Conservation (phyloP, 73 alveolate species). For the Tetrahymena elliotti region DNA sequence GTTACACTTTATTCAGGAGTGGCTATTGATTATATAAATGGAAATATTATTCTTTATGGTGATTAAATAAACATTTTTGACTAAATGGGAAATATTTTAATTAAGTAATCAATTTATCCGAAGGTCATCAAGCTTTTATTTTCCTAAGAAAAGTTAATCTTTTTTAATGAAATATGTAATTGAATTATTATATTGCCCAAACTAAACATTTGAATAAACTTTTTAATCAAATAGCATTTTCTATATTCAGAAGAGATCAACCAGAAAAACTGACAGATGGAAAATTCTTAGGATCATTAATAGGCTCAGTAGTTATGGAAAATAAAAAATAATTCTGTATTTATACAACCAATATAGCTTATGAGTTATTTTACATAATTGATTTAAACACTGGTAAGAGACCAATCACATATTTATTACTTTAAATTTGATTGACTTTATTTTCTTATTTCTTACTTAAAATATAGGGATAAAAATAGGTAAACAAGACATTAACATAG, state of each 20-base stretch:
- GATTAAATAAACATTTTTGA: neutral
- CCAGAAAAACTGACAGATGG: neutral
- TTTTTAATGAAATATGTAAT: neutral
- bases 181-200: neutral
- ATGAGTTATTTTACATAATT: neutral
- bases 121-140: neutral
- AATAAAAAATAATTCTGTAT: neutral
- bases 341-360: neutral
- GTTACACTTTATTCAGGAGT: neutral
- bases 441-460: no score
- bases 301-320: neutral
- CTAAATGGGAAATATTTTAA: neutral
- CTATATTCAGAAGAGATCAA: neutral
- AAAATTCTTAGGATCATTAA: neutral
- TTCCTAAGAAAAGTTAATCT: neutral
- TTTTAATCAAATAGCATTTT: neutral
- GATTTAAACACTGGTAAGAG: neutral
- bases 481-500: neutral
- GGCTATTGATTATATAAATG: neutral
- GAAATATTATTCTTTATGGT: neutral
- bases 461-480: neutral
- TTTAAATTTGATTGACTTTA: no score
- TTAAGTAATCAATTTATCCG: neutral
- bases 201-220: neutral
- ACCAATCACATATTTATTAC: neutral